Base-by-base conservation (phyloP, 163 green algal genomes). In the Scenedesmus sp. region DNA sequence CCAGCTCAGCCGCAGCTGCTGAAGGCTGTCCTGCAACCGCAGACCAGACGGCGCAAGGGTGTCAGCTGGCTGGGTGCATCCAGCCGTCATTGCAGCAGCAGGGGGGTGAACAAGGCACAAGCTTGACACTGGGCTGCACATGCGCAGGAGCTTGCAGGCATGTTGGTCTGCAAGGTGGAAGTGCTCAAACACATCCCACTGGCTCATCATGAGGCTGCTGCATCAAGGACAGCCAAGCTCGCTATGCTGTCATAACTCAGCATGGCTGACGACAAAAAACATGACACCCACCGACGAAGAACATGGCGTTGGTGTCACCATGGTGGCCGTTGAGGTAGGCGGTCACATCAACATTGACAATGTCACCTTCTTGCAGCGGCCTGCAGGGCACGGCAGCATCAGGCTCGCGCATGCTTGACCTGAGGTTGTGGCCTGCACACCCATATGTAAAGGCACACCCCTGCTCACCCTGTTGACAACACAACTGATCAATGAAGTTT, bases 311-410 rank as follows among this genome's bases (percentile, higher is more conserved):
- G 22, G 97, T 99, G 93, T 99, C 98, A 26, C 98, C 98, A 92
- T 99, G 98, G 93, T 99, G 97, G 1, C 98, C 98, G 92, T 99
- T 92, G 56, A 97, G 86, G 90, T 91, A 97, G 20, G 95, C 94
- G 7, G 94, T 99, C 33, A 99, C 98, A 91, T 99, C 98, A 61
- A 99, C 98, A 94, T 99, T 99, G 80, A 99, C 86, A 81, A 99
- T 98, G 94, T 99, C 98, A 3, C 98, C 98, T 30, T 93, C 89
- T 2, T 24, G 44, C 87, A 93, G 82, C 35, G 89, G 83, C 83
- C 89, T 81, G 89, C 72, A 81, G 35, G 72, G 35, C 72, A 81
- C 2, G 6, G 30, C 24, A 73, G 16, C 56, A 68, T 16, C 24
- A 68, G 3, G 18, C 12, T 24, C 10, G 24, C 12, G 30, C 40